phyloP scores from a whole-genome alignment of 352 stramenopile species.

The Phytophthora vignae region DNA sequence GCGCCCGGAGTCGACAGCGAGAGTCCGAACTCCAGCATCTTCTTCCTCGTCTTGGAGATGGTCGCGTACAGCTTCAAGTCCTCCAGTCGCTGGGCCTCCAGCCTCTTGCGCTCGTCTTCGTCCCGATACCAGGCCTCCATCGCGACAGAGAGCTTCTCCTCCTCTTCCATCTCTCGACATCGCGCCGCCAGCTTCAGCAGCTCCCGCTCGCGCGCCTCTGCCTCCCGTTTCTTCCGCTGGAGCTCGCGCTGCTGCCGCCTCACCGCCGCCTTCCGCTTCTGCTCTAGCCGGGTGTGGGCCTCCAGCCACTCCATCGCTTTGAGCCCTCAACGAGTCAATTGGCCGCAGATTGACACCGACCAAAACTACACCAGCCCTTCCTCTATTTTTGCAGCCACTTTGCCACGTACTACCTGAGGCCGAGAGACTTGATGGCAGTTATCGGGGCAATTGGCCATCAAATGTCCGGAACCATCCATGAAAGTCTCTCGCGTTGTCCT shows the following conservation, averaged over 20 bases:
- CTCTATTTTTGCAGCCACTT: conserved; percentile 10
- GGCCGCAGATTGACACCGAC: background rate
- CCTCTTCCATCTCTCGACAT: conserved; percentile 61
- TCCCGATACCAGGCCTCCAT: conserved; percentile 45
- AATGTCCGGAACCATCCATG: conserved; percentile 27
- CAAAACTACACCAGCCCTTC: background rate
- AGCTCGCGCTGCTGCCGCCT: conserved; percentile 61
- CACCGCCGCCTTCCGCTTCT: conserved; percentile 52
- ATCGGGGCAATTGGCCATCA: background rate
- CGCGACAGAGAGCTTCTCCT: conserved; percentile 57
- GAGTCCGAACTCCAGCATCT: conserved; percentile 43
- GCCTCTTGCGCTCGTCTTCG: conserved; percentile 27
- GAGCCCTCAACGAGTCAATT: background rate
- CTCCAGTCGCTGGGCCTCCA: conserved; percentile 45
- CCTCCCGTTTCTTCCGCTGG: conserved; percentile 33
- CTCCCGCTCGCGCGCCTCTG: conserved; percentile 43
- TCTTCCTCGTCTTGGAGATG: conserved; percentile 34
- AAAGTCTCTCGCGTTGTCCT: conserved; percentile 25
- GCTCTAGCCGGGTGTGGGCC: conserved; percentile 55
- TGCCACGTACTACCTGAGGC: background rate
- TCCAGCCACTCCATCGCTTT: conserved; percentile 57
- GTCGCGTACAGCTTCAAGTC: conserved; percentile 47
- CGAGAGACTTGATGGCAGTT: conserved; percentile 21
- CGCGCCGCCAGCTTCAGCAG: conserved; percentile 31
- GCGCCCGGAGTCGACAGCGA: conserved; percentile 43